Percentiles rank a stretch among this genome's conserved stretches.
phyloP scores from a whole-genome alignment of 2,329 filamentous ascomycete species.

The Paecilomyces niveus region DNA sequence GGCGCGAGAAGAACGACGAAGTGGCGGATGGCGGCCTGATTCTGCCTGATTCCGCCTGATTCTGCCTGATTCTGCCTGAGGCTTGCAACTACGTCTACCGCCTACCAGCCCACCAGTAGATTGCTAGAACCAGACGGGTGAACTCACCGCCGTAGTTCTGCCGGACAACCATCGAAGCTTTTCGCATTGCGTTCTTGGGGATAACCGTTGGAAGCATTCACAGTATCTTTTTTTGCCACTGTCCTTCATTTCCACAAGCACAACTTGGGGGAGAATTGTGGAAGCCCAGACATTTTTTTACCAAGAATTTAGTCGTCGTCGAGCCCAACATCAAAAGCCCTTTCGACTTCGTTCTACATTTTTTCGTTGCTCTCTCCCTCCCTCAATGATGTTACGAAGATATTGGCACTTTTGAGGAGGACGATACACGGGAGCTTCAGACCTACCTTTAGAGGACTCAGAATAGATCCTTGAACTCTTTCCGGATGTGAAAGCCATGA shows the following conservation, averaged over 20 bases:
- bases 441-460: not conserved
- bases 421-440: not conserved
- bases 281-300: not conserved
- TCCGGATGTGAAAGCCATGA: not conserved
- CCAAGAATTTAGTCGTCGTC: not conserved
- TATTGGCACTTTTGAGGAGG: not conserved
- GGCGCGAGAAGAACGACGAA: not conserved
- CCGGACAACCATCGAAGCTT: not conserved
- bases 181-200: not conserved
- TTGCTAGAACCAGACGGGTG: conserved; percentile 1
- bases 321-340: not conserved
- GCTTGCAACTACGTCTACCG: conserved; percentile 8
- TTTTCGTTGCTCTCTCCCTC: not conserved
- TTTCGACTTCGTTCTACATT: not conserved
- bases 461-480: not conserved
- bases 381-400: not conserved
- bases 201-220: not conserved
- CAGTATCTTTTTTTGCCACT: not conserved
- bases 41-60: conserved; percentile 6
- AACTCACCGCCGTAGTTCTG: not conserved
- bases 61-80: conserved; percentile 17
- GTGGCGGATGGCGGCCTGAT: conserved; percentile 10
- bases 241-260: not conserved
- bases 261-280: not conserved
- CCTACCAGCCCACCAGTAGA: not conserved